Base-by-base conservation (phyloP, 371 early-diverging fungal genomes). In the Mucor plumbeus region DNA sequence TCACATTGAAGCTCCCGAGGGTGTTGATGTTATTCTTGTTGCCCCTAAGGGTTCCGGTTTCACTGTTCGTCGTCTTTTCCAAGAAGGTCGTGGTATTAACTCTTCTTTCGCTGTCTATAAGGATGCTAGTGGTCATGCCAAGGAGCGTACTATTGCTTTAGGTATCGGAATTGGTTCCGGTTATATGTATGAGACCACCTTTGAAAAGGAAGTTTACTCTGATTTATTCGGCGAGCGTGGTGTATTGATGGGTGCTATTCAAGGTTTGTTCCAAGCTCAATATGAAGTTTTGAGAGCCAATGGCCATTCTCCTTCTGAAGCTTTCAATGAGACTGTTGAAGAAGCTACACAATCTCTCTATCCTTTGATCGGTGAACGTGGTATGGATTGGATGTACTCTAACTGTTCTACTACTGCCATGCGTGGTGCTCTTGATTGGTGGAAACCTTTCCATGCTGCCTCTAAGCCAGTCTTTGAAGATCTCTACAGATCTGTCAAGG, bases 311-410 rank as follows among this genome's bases (percentile, higher is more conserved):
- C 98, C 98, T 62, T 96, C 96, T 36, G 98, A 98, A 85, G 98
- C 98, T 14, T 98, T 96, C 89, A 98, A 98, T 85, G 98, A 98
- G 84, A 98, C 98, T 70, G 98, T 98, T 71, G 98, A 98, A 87
- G 98, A 98, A 83, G 98, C 97, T 62, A 98, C 98, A 13, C 97
- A 98, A 83, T 96, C 96, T 55, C 90, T 98, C 53, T 96, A 95
- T 82, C 98, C 98, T 48, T 88, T 98, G 79, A 93, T 98, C 73
- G 96, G 95, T 78, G 94, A 91, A 70, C 93, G 95, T 74, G 98
- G 98, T 75, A 97, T 97, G 97, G 97, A 95, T 85, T 97, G 96
- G 96, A 92, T 94, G 94, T 94, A 91, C 83, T 75, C 94, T 81
- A 95, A 95, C 91, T 98, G 98, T 88, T 94, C 94, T 36, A 96